Conservation (phyloP, 2,329 filamentous ascomycete genomes). For the Ceratocystis colombiana region DNA sequence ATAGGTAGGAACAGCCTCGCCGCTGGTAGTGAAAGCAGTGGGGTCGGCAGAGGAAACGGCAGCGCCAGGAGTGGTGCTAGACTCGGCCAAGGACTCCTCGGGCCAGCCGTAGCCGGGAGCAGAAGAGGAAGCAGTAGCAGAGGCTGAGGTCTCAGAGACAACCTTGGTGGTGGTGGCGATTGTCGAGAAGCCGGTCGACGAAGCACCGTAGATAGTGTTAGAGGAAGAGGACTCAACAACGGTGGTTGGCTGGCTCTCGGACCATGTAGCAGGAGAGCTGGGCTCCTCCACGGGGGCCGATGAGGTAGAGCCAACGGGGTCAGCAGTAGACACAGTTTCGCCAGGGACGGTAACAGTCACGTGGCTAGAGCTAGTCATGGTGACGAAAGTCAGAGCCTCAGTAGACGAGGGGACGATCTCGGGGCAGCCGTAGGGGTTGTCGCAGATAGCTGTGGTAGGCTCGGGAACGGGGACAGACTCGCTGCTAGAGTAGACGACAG, state of each 20-base stretch:
- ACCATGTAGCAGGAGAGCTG: background rate
- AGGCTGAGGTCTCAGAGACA: slow-evolving; percentile 12
- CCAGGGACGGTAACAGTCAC: slow-evolving; percentile 21
- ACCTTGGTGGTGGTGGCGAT: slow-evolving; percentile 5
- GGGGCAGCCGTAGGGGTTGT: slow-evolving; percentile 23
- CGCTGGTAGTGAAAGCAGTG: background rate
- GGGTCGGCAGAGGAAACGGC: slow-evolving; percentile 22
- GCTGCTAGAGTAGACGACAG: slow-evolving; percentile 9
- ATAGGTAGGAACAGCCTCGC: background rate
- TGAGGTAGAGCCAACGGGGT: slow-evolving; percentile 10
- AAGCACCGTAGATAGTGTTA: slow-evolving; percentile 8
- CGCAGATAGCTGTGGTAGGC: slow-evolving; percentile 6
- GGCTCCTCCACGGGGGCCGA: background rate
- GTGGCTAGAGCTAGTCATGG: slow-evolving; percentile 21
- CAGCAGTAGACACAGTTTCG: slow-evolving; percentile 12
- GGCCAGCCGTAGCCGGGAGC: slow-evolving; percentile 13
- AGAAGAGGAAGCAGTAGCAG: background rate
- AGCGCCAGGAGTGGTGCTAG: background rate
- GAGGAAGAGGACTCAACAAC: background rate
- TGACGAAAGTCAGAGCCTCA: slow-evolving; percentile 22
- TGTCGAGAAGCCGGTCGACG: slow-evolving; percentile 4
- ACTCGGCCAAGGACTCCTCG: background rate
- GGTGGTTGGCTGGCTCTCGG: background rate
- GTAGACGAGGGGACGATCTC: slow-evolving; percentile 16
- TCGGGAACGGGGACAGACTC: slow-evolving; percentile 1